Evolutionary conservation across 208 protist genomes (phyloP).

Genomic region (Crithidia brevicula): DNA sequence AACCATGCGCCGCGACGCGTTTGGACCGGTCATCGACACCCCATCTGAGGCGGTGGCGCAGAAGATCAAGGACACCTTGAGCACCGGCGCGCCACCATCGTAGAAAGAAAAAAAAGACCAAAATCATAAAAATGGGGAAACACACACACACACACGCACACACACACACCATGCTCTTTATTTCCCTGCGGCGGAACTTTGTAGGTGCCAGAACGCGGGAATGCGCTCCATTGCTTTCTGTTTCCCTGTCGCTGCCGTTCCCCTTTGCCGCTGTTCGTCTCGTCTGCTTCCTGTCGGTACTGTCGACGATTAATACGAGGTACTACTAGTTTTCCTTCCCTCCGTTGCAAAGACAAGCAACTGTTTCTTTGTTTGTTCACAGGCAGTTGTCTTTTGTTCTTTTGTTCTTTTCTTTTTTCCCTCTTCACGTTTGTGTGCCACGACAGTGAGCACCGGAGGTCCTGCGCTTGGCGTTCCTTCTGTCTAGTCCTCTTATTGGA

Average conservation of each 20-base stretch:
- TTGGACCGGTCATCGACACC: constrained; percentile 86
- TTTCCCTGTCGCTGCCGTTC: too few species aligned
- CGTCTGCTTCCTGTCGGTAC: too few species aligned
- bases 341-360: constrained; percentile 8
- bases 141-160: too few species aligned
- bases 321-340: too few species aligned
- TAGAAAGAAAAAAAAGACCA: constrained; percentile 1
- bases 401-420: background rate
- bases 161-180: too few species aligned
- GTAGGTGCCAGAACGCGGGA: too few species aligned
- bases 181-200: too few species aligned
- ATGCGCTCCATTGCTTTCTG: too few species aligned
- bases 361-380: background rate
- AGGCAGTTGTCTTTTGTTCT: background rate
- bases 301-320: too few species aligned
- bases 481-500: background rate
- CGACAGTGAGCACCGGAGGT: background rate
- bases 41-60: constrained; percentile 74
- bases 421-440: background rate
- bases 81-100: constrained; percentile 36
- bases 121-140: too few species aligned
- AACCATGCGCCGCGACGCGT: constrained; percentile 62
- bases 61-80: constrained; percentile 68
- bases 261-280: too few species aligned
- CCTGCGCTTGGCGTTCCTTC: background rate